A percentile compares a stretch with the other conserved stretches of the same genome.
Conservation (phyloP, 768 basidiomycete genomes). For the Hortiboletus campestris region DNA sequence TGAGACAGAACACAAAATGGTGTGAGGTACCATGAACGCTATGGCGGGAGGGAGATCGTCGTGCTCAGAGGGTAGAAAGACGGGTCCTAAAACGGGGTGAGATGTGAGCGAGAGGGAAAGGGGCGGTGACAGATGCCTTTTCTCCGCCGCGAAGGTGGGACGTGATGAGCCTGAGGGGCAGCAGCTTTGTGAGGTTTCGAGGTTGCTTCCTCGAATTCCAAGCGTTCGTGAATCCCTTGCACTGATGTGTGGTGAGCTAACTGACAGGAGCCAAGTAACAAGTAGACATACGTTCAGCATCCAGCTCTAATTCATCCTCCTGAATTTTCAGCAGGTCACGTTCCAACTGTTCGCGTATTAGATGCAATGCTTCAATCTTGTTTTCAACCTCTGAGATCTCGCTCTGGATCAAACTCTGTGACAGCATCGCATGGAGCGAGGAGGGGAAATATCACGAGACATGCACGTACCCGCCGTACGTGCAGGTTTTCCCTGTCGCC, state of each 20-base stretch:
- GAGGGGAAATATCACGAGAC: background rate
- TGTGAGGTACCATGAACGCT: slow-evolving; percentile 83
- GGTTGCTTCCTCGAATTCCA: slow-evolving; percentile 63
- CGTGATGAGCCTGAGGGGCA: slow-evolving; percentile 9
- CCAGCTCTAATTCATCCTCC: slow-evolving; percentile 95
- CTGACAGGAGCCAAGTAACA: background rate
- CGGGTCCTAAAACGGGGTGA: slow-evolving; percentile 59
- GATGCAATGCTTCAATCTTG: slow-evolving; percentile 85
- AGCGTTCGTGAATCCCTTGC: slow-evolving; percentile 83
- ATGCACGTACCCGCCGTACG: slow-evolving; percentile 67
- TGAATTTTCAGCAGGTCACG: slow-evolving; percentile 81
- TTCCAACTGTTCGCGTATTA: slow-evolving; percentile 76
- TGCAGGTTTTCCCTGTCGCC: slow-evolving; percentile 91
- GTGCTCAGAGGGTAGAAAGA: slow-evolving; percentile 96
- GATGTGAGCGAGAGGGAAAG: background rate
- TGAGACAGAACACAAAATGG: background rate
- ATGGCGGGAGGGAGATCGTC: slow-evolving; percentile 91
- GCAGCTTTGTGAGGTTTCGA: slow-evolving; percentile 26
- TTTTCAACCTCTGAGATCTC: slow-evolving; percentile 88
- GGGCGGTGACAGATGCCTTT: slow-evolving; percentile 20
- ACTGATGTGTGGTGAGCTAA: slow-evolving; percentile 45
- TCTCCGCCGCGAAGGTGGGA: slow-evolving; percentile 33
- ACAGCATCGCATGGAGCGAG: slow-evolving; percentile 5
- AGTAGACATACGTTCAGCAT: slow-evolving; percentile 78
- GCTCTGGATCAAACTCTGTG: slow-evolving; percentile 76